phyloP scores from a whole-genome alignment of 108 stramenopile genomes.

The Pelagomonas calceolata region DNA sequence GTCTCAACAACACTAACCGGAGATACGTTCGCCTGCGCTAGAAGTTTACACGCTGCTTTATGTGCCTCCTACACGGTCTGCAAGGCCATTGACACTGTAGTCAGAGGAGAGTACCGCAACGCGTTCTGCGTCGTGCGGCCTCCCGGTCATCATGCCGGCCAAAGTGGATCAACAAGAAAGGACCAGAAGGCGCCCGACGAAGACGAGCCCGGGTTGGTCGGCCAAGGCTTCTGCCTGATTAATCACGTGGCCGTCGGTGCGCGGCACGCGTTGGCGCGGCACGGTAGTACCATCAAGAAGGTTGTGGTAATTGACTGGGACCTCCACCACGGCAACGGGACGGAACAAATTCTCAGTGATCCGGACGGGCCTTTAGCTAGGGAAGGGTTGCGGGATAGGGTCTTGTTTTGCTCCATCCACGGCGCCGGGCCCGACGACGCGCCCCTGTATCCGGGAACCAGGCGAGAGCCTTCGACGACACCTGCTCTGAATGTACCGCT shows the following conservation, averaged over 20 bases:
- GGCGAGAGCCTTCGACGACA: too few relatives aligned
- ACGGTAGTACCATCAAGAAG: constrained; percentile 10
- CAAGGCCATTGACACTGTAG: constrained; percentile 35
- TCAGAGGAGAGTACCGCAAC: constrained; percentile 29
- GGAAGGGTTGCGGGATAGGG: constrained; percentile 18
- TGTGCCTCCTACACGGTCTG: constrained; percentile 38
- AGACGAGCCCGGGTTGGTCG: neutral
- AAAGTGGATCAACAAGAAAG: constrained; percentile 40
- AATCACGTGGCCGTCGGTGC: constrained; percentile 98
- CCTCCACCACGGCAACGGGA: constrained; percentile 53
- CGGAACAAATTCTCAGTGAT: constrained; percentile 35
- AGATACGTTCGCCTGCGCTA: constrained; percentile 36
- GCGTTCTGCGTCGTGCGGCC: constrained; percentile 91
- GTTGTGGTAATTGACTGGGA: constrained; percentile 53
- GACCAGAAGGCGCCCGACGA: neutral
- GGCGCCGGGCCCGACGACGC: constrained; percentile 23
- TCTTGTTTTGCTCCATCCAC: constrained; percentile 40
- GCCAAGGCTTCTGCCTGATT: constrained; percentile 84
- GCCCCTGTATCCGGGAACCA: neutral
- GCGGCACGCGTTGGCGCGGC: constrained; percentile 63
- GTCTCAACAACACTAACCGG: constrained; percentile 26
- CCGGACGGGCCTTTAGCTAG: constrained; percentile 12
- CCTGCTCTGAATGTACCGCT: constrained; percentile 5
- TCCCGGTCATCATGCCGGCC: constrained; percentile 97
- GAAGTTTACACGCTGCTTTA: constrained; percentile 32